A percentile compares a stretch with the other conserved stretches of the same genome.
phyloP scores from a whole-genome alignment of 2,329 filamentous ascomycete genomes.

The Aureobasidium lini region DNA sequence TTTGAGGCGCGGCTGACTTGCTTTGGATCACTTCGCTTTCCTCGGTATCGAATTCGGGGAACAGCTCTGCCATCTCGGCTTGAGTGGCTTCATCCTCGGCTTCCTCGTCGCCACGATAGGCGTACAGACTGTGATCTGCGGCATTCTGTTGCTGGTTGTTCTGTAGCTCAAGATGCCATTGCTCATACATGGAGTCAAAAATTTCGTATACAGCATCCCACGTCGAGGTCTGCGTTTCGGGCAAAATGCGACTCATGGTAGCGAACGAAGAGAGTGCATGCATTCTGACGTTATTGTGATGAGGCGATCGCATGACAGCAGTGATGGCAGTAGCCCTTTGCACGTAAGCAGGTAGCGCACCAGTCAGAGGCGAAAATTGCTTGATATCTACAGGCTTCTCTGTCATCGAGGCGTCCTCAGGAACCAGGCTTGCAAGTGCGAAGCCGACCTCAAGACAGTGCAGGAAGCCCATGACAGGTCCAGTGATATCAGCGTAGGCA shows the following conservation, averaged over 20 bases:
- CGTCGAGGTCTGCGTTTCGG: neutral
- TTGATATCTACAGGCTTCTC: neutral
- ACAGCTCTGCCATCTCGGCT: constrained; percentile 70
- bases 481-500: constrained; percentile 77
- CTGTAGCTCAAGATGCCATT: constrained; percentile 73
- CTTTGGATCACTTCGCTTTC: neutral
- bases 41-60: constrained; percentile 65
- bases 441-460: constrained; percentile 66
- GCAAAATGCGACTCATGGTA: constrained; percentile 3
- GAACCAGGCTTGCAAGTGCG: constrained; percentile 3
- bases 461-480: constrained; percentile 70
- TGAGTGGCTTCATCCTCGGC: constrained; percentile 68
- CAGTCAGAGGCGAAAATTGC: constrained; percentile 9
- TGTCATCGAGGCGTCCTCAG: neutral
- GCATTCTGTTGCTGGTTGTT: constrained; percentile 69
- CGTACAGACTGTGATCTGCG: constrained; percentile 69
- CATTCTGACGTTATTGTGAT: constrained; percentile 7
- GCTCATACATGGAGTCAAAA: constrained; percentile 53
- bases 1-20: neutral
- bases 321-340: neutral
- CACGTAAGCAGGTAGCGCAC: constrained; percentile 1
- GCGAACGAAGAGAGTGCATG: constrained; percentile 10
- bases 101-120: constrained; percentile 69
- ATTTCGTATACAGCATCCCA: constrained; percentile 3
- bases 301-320: constrained; percentile 1